Evolutionary conservation across 2,329 filamentous ascomycete genomes (phyloP).

Genomic region (Fusarium drepaniforme): DNA sequence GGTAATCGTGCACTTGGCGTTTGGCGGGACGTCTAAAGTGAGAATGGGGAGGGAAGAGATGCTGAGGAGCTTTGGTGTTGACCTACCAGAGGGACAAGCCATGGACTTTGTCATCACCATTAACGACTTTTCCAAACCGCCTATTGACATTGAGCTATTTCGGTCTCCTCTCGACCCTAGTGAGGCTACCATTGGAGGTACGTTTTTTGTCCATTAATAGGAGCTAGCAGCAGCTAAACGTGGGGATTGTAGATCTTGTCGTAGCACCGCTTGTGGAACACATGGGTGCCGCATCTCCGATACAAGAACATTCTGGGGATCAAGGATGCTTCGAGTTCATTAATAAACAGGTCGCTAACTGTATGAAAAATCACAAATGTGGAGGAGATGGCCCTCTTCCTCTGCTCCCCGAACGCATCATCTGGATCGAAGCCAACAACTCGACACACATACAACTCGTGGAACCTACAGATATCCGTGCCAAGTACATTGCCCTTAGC

Average conservation of each 20-base stretch:
- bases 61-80: neutral
- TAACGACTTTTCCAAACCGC: neutral
- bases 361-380: neutral
- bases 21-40: neutral
- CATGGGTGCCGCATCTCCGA: neutral
- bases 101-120: conserved; percentile 1
- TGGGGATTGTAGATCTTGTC: neutral
- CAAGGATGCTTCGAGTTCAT: neutral
- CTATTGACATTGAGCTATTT: neutral
- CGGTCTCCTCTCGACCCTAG: neutral
- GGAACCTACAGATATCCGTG: neutral
- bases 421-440: conserved; percentile 3
- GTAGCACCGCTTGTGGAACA: neutral
- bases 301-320: neutral
- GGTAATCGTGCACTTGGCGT: neutral
- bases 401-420: neutral
- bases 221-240: neutral
- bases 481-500: neutral
- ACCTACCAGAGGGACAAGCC: neutral
- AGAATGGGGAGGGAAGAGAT: neutral
- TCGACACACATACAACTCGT: neutral
- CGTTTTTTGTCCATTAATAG: neutral
- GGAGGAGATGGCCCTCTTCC: neutral
- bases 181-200: neutral
- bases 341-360: neutral